Evolutionary conservation across 345 rosid species (phyloP).

Genomic region (Corymbia maculata): DNA sequence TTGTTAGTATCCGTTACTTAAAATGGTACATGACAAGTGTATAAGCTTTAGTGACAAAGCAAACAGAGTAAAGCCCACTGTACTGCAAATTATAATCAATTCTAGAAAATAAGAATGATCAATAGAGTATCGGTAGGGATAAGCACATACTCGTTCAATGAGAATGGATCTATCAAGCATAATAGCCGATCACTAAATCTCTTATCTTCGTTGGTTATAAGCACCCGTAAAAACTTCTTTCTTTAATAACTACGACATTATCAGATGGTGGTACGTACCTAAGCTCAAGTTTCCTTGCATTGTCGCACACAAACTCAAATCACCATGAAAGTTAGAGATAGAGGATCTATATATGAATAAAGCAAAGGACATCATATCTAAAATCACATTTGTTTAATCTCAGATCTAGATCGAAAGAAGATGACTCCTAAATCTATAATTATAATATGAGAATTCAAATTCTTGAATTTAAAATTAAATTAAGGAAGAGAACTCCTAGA

Average conservation of each 20-base stretch:
- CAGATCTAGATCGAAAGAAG: background rate
- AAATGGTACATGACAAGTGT: background rate
- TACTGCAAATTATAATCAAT: background rate
- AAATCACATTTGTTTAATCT: no score
- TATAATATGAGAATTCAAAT: background rate
- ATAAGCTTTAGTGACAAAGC: background rate
- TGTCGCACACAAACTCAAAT: no score
- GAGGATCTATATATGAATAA: background rate
- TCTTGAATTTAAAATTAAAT: background rate
- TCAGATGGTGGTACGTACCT: fast-evolving
- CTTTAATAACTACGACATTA: no score
- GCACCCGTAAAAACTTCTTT: fast-evolving
- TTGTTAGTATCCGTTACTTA: no score
- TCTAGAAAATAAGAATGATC: no score
- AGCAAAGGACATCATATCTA: background rate
- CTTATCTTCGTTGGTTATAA: fast-evolving
- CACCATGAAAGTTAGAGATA: background rate
- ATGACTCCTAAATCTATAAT: background rate
- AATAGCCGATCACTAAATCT: fast-evolving
- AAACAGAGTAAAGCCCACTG: background rate
- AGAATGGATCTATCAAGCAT: no score
- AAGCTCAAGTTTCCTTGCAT: background rate
- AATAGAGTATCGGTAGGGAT: no score
- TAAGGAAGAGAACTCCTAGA: no score
- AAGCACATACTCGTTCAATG: no score